Conservation (phyloP, 2,329 filamentous ascomycete genomes). For the Claviceps pusilla region DNA sequence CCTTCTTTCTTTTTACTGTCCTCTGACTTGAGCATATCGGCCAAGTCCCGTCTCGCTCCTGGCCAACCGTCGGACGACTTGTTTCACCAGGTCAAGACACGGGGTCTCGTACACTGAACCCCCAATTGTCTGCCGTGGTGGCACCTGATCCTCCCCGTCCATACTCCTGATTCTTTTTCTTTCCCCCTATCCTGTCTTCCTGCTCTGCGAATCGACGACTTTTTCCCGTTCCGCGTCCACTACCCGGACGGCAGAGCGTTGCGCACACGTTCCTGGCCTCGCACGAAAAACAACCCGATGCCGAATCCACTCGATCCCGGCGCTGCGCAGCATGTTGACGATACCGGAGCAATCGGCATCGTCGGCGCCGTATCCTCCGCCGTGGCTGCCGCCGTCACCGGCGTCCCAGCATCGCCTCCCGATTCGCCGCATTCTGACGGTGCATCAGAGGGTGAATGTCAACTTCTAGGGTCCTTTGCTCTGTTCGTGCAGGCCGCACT, state of each 20-base stretch:
- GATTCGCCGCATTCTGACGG: slow-evolving; percentile 17
- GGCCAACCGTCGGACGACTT: not conserved
- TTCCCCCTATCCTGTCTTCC: not conserved
- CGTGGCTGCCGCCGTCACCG: slow-evolving; percentile 12
- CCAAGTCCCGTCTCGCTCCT: not conserved
- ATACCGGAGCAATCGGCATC: slow-evolving; percentile 4
- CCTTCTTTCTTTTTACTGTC: not conserved
- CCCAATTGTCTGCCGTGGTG: not conserved
- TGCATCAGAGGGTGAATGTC: slow-evolving; percentile 59
- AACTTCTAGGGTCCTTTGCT: slow-evolving; percentile 78
- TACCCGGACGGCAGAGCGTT: not conserved
- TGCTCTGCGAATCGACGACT: not conserved
- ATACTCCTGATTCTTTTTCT: not conserved
- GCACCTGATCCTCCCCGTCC: not conserved
- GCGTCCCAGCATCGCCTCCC: slow-evolving; percentile 13
- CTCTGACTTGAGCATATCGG: not conserved
- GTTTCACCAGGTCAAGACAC: not conserved
- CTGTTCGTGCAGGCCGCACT: slow-evolving; percentile 79
- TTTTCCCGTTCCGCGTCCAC: not conserved
- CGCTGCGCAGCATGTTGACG: slow-evolving; percentile 2
- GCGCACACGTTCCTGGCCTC: not conserved
- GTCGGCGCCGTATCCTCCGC: slow-evolving; percentile 7
- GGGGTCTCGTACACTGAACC: not conserved
- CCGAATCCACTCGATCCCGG: slow-evolving; percentile 1
- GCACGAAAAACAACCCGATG: not conserved